Evolutionary conservation across 495 filamentous ascomycete species (phyloP), one percentile per base, ranked within the genome.

Genomic region (Barbatosphaeria neglecta): DNA sequence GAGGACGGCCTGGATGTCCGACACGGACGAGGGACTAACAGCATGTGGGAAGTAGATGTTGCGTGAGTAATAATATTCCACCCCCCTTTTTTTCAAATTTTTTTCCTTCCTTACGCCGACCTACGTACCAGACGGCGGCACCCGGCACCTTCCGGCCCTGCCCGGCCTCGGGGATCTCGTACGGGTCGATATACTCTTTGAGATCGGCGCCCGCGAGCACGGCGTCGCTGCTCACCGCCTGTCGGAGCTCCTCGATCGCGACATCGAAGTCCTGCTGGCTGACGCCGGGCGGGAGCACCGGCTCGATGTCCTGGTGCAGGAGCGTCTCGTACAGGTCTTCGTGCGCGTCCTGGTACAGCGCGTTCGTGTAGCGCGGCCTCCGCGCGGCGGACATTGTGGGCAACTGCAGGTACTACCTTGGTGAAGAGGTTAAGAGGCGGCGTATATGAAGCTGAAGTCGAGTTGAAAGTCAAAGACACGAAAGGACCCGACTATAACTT

Each of bases 161-260:
- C 1, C 35, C 23, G 9, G 50, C 48, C 37, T 65, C 60, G 35
- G 53, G 46, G 8, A 69, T 51, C 46, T 72, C 66, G 43, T 70
- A 72, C 5, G 68, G 68, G 40, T 69, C 67, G 39, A 69, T 61
- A 55, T 72, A 72, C 41, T 69, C 67, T 7, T 45, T 54, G 16
- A 72, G 50, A 2, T 53, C 58, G 22, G 58, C 53, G 44, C 53
- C 55, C 19, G 54, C 49, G 41, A 68, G 61, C 4, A 72, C 61
- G 3, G 63, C 53, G 3, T 65, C 61, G 41, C 56, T 37, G 10
- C 66, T 63, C 5, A 59, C 47, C 6, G 50, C 41, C n/a, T 33
- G 31, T 24, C 49, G 25, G 50, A 61, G 53, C 3, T 52, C 49
- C 22, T 59, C 50, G 16, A 70, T 50, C 11, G 63, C 55, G 22